Conservation (phyloP, 805 yeast genomes). For the Citeromyces nyonsensis region DNA sequence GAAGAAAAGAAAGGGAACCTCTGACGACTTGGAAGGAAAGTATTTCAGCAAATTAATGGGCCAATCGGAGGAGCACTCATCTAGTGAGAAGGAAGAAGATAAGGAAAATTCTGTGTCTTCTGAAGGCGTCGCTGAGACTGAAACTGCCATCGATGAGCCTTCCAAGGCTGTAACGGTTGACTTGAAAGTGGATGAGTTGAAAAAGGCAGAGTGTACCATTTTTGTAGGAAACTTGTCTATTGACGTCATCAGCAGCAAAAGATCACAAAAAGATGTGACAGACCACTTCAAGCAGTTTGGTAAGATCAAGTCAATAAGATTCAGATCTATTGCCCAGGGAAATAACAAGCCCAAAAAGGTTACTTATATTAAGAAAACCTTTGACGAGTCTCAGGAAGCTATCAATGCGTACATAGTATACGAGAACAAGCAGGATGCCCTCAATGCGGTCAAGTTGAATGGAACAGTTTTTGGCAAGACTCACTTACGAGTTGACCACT, state of each 20-base stretch:
- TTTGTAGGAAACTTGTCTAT: conserved; percentile 79
- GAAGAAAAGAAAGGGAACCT: conserved; percentile 14
- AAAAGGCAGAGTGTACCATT: conserved; percentile 70
- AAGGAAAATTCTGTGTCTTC: conserved; percentile 6
- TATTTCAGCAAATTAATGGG: conserved; percentile 34
- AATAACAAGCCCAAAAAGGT: conserved; percentile 85
- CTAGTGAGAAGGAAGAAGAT: conserved; percentile 5
- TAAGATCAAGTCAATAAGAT: conserved; percentile 61
- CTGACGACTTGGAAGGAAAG: conserved; percentile 36
- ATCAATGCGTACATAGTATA: conserved; percentile 84
- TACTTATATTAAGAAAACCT: conserved; percentile 68
- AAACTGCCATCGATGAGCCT: conserved; percentile 6
- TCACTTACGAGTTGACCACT: conserved; percentile 84
- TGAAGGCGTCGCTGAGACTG: conserved; percentile 4
- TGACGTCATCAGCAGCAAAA: conserved; percentile 47
- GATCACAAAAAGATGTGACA: conserved; percentile 47
- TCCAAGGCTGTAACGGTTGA: conserved; percentile 33
- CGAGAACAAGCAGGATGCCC: conserved; percentile 31
- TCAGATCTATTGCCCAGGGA: conserved; percentile 82
- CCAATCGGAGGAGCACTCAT: conserved; percentile 13
- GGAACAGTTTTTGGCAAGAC: conserved; percentile 52
- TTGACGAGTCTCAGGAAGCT: conserved; percentile 65
- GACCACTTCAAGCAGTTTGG: conserved; percentile 38
- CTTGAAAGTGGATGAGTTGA: conserved; percentile 56
- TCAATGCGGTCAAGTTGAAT: conserved; percentile 35